Conservation (phyloP, 75 land plant genomes). For the Isoetes taiwanensis region DNA sequence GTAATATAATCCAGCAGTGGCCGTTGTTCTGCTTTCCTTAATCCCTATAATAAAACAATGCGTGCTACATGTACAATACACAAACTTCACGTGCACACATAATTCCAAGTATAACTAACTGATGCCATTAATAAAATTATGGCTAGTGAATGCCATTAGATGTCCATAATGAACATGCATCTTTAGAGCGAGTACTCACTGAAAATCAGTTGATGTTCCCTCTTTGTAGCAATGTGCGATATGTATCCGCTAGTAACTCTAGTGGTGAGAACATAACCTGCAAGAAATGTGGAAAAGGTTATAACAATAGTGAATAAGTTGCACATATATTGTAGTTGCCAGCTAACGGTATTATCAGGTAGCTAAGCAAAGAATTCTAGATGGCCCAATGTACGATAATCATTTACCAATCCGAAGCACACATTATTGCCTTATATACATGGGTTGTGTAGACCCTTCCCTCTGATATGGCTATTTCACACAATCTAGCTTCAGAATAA, state of each 20-base stretch:
- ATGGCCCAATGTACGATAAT: no score
- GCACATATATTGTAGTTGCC: not conserved
- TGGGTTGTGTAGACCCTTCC: no score
- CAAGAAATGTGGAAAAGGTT: no score
- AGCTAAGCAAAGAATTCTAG: no score
- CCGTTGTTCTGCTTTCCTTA: constrained; percentile 87
- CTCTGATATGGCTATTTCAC: no score
- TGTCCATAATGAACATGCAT: constrained; percentile 13
- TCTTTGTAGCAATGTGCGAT: constrained; percentile 90
- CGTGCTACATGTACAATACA: not conserved
- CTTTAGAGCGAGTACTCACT: constrained; percentile 96
- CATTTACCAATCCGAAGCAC: no score
- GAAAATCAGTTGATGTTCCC: constrained; percentile 83
- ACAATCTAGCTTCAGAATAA: no score
- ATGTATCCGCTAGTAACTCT: constrained; percentile 93
- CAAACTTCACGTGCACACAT: not conserved
- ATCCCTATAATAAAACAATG: constrained; percentile 41
- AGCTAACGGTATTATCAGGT: no score
- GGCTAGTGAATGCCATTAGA: not conserved
- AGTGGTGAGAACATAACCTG: constrained; percentile 94
- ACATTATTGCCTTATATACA: no score
- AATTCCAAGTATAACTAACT: not conserved
- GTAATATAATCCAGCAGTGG: constrained; percentile 74
- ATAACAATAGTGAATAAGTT: not conserved
- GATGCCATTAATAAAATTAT: not conserved